A percentile compares a stretch with the other conserved stretches of the same genome.
phyloP scores from a whole-genome alignment of 202 grass and related monocot genomes.

The Panicum virgatum region DNA sequence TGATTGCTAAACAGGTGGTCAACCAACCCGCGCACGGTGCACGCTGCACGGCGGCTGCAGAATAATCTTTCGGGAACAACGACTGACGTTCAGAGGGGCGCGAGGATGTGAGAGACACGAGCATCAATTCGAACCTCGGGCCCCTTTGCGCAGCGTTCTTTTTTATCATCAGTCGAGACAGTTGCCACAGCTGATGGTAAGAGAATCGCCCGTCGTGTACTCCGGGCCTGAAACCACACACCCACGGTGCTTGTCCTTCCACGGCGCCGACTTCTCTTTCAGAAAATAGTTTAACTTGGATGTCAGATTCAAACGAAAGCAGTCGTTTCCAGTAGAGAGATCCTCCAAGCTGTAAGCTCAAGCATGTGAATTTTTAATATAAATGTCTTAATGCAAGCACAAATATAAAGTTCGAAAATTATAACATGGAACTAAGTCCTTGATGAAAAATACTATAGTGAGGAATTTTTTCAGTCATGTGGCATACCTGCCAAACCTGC shows the following conservation, averaged over 20 bases:
- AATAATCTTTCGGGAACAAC: not conserved
- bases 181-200: too few relatives aligned
- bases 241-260: not conserved
- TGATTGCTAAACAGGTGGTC: not conserved
- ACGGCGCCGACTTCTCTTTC: not conserved
- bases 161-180: not conserved
- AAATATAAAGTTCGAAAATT: not conserved
- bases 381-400: slow-evolving; percentile 5
- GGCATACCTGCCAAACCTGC: not conserved
- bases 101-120: not conserved
- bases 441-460: not conserved
- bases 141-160: not conserved
- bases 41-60: not conserved
- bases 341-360: not conserved
- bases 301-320: not conserved
- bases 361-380: not conserved
- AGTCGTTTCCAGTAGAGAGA: not conserved
- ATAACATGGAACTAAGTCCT: not conserved
- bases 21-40: not conserved
- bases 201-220: not conserved
- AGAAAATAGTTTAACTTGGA: not conserved
- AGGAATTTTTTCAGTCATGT: not conserved
- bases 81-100: not conserved
- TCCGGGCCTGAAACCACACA: not conserved
- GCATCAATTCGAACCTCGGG: not conserved